Percentiles rank a stretch among this genome's conserved stretches.
Evolutionary conservation across 2,329 filamentous ascomycete genomes (phyloP).

Genomic region (Exophiala phaeomuriformis): DNA sequence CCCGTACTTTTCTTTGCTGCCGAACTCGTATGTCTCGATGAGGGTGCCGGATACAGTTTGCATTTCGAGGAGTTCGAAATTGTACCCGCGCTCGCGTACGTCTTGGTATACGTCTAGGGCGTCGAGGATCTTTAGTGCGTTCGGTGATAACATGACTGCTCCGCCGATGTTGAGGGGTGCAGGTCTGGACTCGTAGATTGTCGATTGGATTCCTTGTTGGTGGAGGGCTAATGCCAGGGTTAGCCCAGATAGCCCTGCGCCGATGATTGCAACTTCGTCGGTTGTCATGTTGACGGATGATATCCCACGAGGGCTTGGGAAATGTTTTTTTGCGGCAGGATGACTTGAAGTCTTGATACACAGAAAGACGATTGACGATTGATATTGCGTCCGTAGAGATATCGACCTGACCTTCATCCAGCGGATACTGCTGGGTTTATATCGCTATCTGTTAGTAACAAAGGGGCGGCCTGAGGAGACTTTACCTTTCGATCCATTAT

Average conservation of each 20-base stretch:
- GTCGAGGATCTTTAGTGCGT: slow-evolving; percentile 50
- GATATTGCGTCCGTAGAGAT: too few relatives aligned
- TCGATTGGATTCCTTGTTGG: slow-evolving; percentile 43
- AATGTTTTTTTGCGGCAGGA: neutral
- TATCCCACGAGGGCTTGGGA: too few relatives aligned
- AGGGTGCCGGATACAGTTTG: slow-evolving; percentile 34
- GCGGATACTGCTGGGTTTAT: too few relatives aligned
- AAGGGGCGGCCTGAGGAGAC: too few relatives aligned
- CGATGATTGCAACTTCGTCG: slow-evolving; percentile 41
- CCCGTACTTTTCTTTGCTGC: slow-evolving; percentile 39
- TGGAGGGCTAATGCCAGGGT: slow-evolving; percentile 50
- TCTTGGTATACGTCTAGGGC: slow-evolving; percentile 43
- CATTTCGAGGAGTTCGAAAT: slow-evolving; percentile 48
- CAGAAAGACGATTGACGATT: too few relatives aligned
- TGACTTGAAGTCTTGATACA: too few relatives aligned
- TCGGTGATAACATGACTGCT: slow-evolving; percentile 54
- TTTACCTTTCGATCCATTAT: too few relatives aligned
- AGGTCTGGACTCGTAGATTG: slow-evolving; percentile 47
- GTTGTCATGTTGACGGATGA: neutral
- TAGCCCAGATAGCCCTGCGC: slow-evolving; percentile 47
- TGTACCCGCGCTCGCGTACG: slow-evolving; percentile 42
- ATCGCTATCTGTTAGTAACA: too few relatives aligned
- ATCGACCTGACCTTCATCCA: too few relatives aligned
- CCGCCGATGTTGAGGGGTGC: slow-evolving; percentile 46
- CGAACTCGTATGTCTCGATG: slow-evolving; percentile 28